Base-by-base conservation (phyloP, 495 filamentous ascomycete genomes). In the Podospora sp. region DNA sequence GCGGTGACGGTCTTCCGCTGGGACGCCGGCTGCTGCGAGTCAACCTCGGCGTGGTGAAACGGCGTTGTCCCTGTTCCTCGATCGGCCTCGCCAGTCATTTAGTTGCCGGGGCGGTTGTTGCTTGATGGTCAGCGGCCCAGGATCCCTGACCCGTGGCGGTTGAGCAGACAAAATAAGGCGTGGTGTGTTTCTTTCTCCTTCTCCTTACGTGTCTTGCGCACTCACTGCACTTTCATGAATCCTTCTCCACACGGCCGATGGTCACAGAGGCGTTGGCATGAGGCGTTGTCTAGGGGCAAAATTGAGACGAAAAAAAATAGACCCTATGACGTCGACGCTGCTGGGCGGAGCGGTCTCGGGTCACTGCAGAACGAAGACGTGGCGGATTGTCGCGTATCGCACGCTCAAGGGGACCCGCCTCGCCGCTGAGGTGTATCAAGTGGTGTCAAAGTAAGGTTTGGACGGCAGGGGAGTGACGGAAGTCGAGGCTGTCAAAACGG, bases 11-110 rank as follows among this genome's bases (percentile, higher is more conserved):
- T 55, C 55, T 68, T 68, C 27, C 65, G 66, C 59, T 53, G 29
- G n/a, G 49, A 29, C 27, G 60, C 12, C 29, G 53, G 65, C 22
- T 53, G 35, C 12, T 53, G 35, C 12, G 20, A 20, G 50, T 22
- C 56, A 57, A 68, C 49, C 16, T 20, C 66, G 20, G 72, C 46
- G 29, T 27, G 20, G 46, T 57, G 50, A 53, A 70, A 68, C 63
- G 70, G 59, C 55, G 65, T 64, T 59, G 65, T 64, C 65, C 68
- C 73, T 63, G 49, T 68, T 35, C 51, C 69, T 46, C 65, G 58
- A 29, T 63, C 61, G 51, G 62, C 20, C 29, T 66, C 69, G 26
- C 55, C 57, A 27, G 74, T 65, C 74, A 76, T 76, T 70, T 75
- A 73, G 67, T 66, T 56, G 68, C 52, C 18, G 40, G 56, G 61